These are phyloP conservation scores for Bisporella sp. DNA, from an alignment of 2,329 filamentous ascomycete species.

Conservation along the genomic window DNA sequence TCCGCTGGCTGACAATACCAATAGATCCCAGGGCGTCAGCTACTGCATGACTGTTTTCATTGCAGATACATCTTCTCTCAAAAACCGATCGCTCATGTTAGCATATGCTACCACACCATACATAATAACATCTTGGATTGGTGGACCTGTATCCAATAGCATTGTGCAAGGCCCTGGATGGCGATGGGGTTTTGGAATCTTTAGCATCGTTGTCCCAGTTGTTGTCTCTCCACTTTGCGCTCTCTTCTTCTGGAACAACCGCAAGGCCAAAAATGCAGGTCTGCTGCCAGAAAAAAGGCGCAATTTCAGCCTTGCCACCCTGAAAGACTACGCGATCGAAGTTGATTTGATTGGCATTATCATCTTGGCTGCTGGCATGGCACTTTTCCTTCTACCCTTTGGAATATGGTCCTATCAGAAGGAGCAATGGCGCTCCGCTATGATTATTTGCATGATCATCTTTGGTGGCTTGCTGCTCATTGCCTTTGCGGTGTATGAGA, in stretches of 20 bases:
- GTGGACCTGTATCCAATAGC: constrained; percentile 48
- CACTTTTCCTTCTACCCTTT: constrained; percentile 64
- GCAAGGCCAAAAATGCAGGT: constrained; percentile 49
- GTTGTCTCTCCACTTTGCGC: constrained; percentile 55
- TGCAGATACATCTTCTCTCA: constrained; percentile 58
- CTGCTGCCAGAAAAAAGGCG: constrained; percentile 33
- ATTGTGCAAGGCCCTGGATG: constrained; percentile 48
- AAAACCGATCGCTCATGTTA: constrained; percentile 43
- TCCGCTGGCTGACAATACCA: too few relatives aligned
- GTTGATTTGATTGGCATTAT: constrained; percentile 47
- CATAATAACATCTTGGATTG: constrained; percentile 56
- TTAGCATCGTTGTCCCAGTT: constrained; percentile 56
- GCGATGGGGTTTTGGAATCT: constrained; percentile 63
- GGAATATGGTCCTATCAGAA: constrained; percentile 38
- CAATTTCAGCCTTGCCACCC: neutral
- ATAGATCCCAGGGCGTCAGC: constrained; percentile 32
- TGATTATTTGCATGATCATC: constrained; percentile 45
- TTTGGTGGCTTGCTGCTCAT: constrained; percentile 51
- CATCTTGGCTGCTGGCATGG: constrained; percentile 52
- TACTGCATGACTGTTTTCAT: constrained; percentile 43
- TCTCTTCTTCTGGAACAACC: constrained; percentile 43
- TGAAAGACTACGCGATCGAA: neutral
- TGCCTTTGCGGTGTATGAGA: constrained; percentile 21
- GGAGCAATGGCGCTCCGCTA: constrained; percentile 15
- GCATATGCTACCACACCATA: constrained; percentile 30